Base-by-base conservation (phyloP, 1,284 basidiomycete species). In the Somion occarium region DNA sequence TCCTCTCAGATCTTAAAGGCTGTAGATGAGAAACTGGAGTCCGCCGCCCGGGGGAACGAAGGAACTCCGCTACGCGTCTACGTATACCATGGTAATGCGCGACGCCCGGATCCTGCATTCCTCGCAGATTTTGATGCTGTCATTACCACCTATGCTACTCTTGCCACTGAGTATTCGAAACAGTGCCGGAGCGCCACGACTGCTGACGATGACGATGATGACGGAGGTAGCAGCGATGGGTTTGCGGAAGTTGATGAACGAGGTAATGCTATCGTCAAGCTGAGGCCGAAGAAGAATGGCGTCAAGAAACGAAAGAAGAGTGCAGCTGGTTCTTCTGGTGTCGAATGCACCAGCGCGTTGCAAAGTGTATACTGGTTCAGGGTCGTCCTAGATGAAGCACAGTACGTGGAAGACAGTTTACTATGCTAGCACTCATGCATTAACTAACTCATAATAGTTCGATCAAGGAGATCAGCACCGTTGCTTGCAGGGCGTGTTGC, bases 291-390 rank as follows among this genome's bases (percentile, higher is more conserved):
- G 73, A 83, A 83, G 62, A 69, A 69, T 9, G 79, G 76, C 18
- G 69, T 81, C 57, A 86, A 87, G 71, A 74, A 83, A 62, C 86
- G 88, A 71, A 86, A 85, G 65, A 80, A 82, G 43, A 72, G 51
- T 69, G 75, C 39, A 37, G 59, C 56, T 24, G 49, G 44, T 34
- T 44, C 26, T 23, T 73, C 65, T 49, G 72, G 71, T 39, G 68
- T 68, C 13, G 93, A 93, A 65, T 75, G 78, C 38, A 77, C 83
- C 1, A 96, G 93, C 65, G 84, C 96, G n/a, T 69, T 99, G 56
- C 97, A 99, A 71, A 89, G 88, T 59, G 85, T 99, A 30, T 85
- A 97, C 63, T 99, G 97, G 97, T 99, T 98, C 71, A 79, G 97
- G 52, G 88, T 99, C 23, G 95, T 99, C 9, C 81, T 99, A 9